Evolutionary conservation across 169 alveolate species (phyloP).

Genomic region (Ichthyophthirius multifiliis): DNA sequence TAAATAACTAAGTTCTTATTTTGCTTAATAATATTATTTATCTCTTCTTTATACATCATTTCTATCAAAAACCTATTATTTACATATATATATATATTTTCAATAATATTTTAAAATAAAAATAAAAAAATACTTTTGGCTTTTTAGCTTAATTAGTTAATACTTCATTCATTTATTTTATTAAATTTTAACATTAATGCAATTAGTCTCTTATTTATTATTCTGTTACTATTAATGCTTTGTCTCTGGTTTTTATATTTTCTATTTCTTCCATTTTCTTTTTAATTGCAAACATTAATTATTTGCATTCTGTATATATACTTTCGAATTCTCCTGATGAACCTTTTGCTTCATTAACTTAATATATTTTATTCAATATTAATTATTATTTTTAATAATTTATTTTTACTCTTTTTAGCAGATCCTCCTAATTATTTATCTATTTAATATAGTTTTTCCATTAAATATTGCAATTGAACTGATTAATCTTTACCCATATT

Average conservation of each 20-base stretch:
- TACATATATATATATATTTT: no score
- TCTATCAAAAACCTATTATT: no score
- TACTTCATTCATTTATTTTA: neutral
- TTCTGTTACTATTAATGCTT: neutral
- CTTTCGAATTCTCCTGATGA: neutral
- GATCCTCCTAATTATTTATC: conserved; percentile 30
- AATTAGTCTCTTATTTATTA: neutral
- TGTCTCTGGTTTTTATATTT: no score
- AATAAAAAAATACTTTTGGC: neutral
- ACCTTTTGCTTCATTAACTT: conserved; percentile 14
- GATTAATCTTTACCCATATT: neutral
- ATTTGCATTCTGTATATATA: neutral
- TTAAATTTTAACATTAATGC: neutral
- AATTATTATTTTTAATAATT: neutral
- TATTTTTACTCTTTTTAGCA: conserved; percentile 13
- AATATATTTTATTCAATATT: neutral
- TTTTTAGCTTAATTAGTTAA: neutral
- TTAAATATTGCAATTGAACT: neutral
- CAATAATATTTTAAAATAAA: no score
- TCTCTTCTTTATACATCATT: neutral
- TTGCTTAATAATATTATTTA: neutral
- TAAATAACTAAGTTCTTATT: neutral
- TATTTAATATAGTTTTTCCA: conserved; percentile 1
- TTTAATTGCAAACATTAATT: neutral
- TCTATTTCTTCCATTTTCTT: conserved; percentile 13